Percentiles rank a stretch among this genome's conserved stretches.
phyloP scores from a whole-genome alignment of 2,329 filamentous ascomycete species.

The Epichloe uncinata region DNA sequence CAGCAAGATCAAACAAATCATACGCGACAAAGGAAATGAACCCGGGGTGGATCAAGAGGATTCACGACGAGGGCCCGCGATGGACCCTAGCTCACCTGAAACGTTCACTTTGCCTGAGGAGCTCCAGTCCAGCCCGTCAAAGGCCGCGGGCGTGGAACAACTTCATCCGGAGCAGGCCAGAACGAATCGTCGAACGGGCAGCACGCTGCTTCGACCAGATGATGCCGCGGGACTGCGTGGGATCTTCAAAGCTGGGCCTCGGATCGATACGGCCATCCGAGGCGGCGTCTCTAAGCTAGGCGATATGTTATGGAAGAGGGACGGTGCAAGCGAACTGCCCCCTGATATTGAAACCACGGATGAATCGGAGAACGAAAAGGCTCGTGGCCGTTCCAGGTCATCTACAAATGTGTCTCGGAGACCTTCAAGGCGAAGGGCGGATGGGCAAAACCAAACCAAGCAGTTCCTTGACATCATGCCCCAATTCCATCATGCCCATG shows the following conservation, averaged over 20 bases:
- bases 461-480: conserved; percentile 40
- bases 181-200: conserved; percentile 33
- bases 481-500: conserved; percentile 28
- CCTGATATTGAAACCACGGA: conserved; percentile 30
- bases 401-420: conserved; percentile 23
- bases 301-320: conserved; percentile 44
- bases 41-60: conserved; percentile 23
- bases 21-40: conserved; percentile 40
- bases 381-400: conserved; percentile 25
- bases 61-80: conserved; percentile 13
- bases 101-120: conserved; percentile 8
- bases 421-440: conserved; percentile 19
- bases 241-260: conserved; percentile 59
- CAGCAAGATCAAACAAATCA: conserved; percentile 40
- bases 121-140: conserved; percentile 9
- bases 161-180: conserved; percentile 10
- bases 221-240: conserved; percentile 34
- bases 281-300: conserved; percentile 43
- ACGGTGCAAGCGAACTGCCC: conserved; percentile 21
- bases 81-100: conserved; percentile 14
- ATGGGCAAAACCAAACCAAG: conserved; percentile 20
- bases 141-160: conserved; percentile 23
- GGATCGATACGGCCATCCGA: conserved; percentile 59
- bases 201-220: conserved; percentile 28
- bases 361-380: conserved; percentile 34